Evolutionary conservation across 495 filamentous ascomycete species (phyloP), one percentile per base, ranked within the genome.

Genomic region (Aspergillus saccharolyticus): DNA sequence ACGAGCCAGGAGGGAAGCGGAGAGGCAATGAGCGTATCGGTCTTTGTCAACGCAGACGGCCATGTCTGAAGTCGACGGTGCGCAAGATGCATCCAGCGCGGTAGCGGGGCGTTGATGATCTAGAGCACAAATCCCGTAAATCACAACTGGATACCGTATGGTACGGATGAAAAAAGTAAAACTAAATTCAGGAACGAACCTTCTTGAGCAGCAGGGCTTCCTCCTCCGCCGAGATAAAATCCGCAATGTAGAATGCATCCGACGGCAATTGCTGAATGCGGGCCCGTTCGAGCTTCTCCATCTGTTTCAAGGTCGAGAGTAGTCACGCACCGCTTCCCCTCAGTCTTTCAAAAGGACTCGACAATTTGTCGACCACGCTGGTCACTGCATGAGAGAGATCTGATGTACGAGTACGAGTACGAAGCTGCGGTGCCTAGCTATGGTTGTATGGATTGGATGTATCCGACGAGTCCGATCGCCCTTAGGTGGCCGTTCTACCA

Each of bases 21-120:
- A 6, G 85, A 78, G 50, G 83, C 81, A 21, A 96, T 75, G n/a
- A 97, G 80, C 1, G 85, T 85, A 67, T 95, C 85, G 48, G 79
- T 83, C 50, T 77, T 72, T 15, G 82, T 85, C 0, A 97, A 83
- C 28, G 89, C 80, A 1, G 89, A 91, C 0, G 94, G 94, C 80
- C 90, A 89, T 0, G 90, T 89, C 78, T 97, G 94, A 1, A 98
- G 84, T 44, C 94, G 85, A 47, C 94, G 89, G 65, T 89, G 90
- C 7, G 85, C 82, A 48, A 98, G 85, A 18, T 85, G 78, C 25
- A 88, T 89, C 94, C 94, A 98, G 66, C 84, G 82, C 42, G 90
- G 88, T 33, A 85, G 84, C 30, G 90, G 88, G 0, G 83, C 87
- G 28, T 67, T 64, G 52, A 63, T 66, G 56, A 82, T 76, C 76